A percentile compares a stretch with the other conserved stretches of the same genome.
These are phyloP conservation scores for Phytophthora niederhauseri DNA, from an alignment of 352 stramenopile genomes.

Conservation along the genomic window DNA sequence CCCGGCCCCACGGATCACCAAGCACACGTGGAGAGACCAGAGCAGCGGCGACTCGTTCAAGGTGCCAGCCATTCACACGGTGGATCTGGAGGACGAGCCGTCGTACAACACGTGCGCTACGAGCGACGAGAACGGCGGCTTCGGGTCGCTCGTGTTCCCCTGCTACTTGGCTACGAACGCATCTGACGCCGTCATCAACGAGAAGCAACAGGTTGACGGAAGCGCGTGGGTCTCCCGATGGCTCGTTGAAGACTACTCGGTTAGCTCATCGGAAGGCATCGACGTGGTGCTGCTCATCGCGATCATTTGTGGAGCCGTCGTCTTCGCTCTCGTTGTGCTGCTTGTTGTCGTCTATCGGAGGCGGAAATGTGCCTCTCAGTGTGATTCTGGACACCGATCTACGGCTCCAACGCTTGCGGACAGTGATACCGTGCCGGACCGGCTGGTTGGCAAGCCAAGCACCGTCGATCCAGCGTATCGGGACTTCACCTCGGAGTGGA, in stretches of 20 bases:
- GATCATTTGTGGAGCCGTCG: not conserved
- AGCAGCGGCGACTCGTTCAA: not conserved
- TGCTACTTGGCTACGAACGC: not conserved
- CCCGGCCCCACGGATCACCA: not conserved
- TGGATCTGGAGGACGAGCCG: not conserved
- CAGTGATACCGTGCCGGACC: not conserved
- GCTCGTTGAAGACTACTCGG: not conserved
- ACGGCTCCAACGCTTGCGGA: not conserved
- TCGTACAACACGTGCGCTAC: not conserved
- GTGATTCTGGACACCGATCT: not conserved
- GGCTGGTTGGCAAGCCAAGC: not conserved
- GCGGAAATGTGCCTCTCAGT: not conserved
- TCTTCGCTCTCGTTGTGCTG: not conserved
- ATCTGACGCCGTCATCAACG: not conserved
- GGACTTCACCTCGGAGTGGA: not conserved
- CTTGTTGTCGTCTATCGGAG: not conserved
- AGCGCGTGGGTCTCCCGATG: not conserved
- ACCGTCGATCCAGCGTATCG: not conserved
- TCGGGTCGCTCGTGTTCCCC: not conserved
- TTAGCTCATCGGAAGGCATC: not conserved
- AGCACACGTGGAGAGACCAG: not conserved
- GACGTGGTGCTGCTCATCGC: not conserved
- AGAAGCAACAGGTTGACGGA: not conserved
- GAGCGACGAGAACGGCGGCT: not conserved
- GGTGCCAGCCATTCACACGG: not conserved